Evolutionary conservation across 306 rosid species (phyloP).

Genomic region (Oxytropis ochrocephala): DNA sequence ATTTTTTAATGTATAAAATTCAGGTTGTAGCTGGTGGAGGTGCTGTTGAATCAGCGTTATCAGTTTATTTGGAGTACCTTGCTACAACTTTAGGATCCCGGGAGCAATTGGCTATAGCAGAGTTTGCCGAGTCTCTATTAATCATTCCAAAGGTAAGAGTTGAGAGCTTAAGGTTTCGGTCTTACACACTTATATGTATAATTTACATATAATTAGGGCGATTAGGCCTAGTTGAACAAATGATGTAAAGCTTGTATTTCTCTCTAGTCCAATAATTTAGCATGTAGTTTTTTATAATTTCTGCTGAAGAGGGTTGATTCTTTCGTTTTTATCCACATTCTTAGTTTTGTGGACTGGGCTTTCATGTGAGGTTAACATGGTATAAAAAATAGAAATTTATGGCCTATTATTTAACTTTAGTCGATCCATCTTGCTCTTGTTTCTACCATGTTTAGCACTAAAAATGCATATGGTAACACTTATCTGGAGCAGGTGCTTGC

Average conservation of each 20-base stretch:
- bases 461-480: constrained; percentile 1
- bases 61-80: constrained; percentile 89
- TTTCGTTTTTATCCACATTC: neutral
- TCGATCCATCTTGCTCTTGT: neutral
- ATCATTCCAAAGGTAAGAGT: constrained; percentile 71
- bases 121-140: constrained; percentile 88
- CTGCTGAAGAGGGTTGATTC: neutral
- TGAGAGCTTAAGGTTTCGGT: neutral
- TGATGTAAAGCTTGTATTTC: constrained; percentile 11
- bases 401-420: neutral
- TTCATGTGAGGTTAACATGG: neutral
- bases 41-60: constrained; percentile 89
- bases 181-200: neutral
- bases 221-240: neutral
- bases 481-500: constrained; percentile 66
- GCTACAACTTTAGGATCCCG: constrained; percentile 97
- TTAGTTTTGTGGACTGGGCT: neutral
- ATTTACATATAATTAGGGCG: neutral
- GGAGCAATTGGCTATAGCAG: constrained; percentile 98
- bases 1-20: neutral
- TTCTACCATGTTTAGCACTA: neutral
- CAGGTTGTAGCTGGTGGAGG: constrained; percentile 99
- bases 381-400: neutral
- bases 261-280: neutral
- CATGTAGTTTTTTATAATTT: neutral